phyloP scores from a whole-genome alignment of 768 basidiomycete genomes.

The Tulasnella sp. region DNA sequence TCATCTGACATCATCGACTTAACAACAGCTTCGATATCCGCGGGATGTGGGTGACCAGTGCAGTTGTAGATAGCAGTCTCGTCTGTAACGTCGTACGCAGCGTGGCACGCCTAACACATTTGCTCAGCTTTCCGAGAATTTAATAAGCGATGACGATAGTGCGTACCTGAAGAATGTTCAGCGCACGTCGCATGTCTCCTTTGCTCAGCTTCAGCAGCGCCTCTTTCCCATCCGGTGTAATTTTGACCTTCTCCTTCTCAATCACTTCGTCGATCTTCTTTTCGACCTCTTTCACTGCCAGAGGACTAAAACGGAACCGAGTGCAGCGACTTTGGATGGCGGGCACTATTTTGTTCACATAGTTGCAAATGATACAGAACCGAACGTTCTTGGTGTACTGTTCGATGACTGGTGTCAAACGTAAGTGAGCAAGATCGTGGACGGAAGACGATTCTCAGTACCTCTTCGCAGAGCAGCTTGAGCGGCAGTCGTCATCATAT shows the following conservation, averaged over 20 bases:
- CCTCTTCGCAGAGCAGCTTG: constrained; percentile 88
- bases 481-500: constrained; percentile 99
- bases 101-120: constrained; percentile 77
- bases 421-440: neutral
- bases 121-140: no score
- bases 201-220: constrained; percentile 90
- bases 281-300: constrained; percentile 77
- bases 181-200: constrained; percentile 94
- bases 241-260: constrained; percentile 74
- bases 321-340: constrained; percentile 99
- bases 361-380: constrained; percentile 99
- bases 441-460: constrained; percentile 15
- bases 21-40: constrained; percentile 87
- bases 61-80: constrained; percentile 93
- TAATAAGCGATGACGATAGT: no score
- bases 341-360: constrained; percentile 97
- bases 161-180: constrained; percentile 76
- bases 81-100: constrained; percentile 80
- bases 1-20: constrained; percentile 94
- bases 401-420: constrained; percentile 57
- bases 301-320: constrained; percentile 89
- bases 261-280: constrained; percentile 68
- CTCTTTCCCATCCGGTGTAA: constrained; percentile 75
- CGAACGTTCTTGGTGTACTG: constrained; percentile 98
- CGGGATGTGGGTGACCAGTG: constrained; percentile 92